Evolutionary conservation across 2,329 filamentous ascomycete genomes (phyloP).

Genomic region (Penicillium palitans): DNA sequence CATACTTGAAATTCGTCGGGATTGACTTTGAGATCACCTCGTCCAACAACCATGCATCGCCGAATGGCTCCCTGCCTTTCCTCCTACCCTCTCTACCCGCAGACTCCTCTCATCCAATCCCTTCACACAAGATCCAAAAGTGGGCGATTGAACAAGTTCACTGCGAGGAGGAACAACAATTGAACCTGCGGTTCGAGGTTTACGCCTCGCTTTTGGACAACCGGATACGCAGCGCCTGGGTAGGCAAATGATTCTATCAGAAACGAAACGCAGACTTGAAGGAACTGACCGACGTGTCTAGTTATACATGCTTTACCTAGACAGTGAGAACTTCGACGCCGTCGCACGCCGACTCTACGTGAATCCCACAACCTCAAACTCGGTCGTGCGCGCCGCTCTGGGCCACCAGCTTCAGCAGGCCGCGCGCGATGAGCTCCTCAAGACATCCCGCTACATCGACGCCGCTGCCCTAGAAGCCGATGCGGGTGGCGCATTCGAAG

Average conservation of each 20-base stretch:
- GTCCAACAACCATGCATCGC: slow-evolving; percentile 91
- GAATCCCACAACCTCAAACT: slow-evolving; percentile 58
- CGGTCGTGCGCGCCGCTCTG: slow-evolving; percentile 63
- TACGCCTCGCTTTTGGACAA: slow-evolving; percentile 77
- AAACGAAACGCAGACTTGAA: neutral
- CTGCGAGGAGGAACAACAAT: slow-evolving; percentile 50
- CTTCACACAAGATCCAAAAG: slow-evolving; percentile 66
- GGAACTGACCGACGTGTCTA: slow-evolving; percentile 30
- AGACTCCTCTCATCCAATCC: slow-evolving; percentile 51
- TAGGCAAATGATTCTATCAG: slow-evolving; percentile 36
- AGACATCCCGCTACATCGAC: slow-evolving; percentile 56
- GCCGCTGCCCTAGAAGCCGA: slow-evolving; percentile 59
- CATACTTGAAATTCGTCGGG: slow-evolving; percentile 75
- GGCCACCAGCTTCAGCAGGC: slow-evolving; percentile 68
- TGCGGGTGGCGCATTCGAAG: slow-evolving; percentile 62
- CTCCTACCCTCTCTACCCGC: slow-evolving; percentile 61
- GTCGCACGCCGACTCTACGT: slow-evolving; percentile 75
- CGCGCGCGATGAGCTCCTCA: slow-evolving; percentile 72
- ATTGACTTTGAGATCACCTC: slow-evolving; percentile 66
- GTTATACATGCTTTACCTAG: slow-evolving; percentile 81
- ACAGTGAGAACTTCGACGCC: slow-evolving; percentile 61
- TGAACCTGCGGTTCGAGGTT: slow-evolving; percentile 64
- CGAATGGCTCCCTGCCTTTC: slow-evolving; percentile 84
- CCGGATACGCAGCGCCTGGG: slow-evolving; percentile 82
- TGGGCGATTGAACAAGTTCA: slow-evolving; percentile 61